These are phyloP conservation scores for Periconia digitata DNA, from an alignment of 2,329 filamentous ascomycete species.

Conservation along the genomic window DNA sequence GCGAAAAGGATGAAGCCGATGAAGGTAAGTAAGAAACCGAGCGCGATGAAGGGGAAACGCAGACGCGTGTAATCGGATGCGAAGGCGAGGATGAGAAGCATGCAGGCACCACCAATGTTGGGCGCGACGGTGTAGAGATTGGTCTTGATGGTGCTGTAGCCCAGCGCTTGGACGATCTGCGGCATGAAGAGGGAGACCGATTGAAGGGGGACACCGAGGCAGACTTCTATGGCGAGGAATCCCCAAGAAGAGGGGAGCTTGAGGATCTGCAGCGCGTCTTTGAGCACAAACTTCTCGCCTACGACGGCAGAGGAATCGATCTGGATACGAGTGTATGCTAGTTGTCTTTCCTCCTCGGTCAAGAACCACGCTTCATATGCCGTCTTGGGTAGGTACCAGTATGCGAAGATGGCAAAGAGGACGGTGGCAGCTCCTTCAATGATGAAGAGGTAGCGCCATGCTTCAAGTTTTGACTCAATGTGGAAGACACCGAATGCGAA, in stretches of 20 bases:
- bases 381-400: slow-evolving; percentile 67
- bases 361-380: slow-evolving; percentile 68
- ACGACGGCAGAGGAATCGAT: slow-evolving; percentile 70
- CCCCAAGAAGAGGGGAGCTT: slow-evolving; percentile 56
- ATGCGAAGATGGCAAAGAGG: slow-evolving; percentile 63
- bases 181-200: slow-evolving; percentile 61
- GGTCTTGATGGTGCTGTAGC: slow-evolving; percentile 62
- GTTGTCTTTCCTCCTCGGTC: slow-evolving; percentile 63
- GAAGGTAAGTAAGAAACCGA: slow-evolving; percentile 74
- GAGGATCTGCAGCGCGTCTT: slow-evolving; percentile 56
- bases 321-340: slow-evolving; percentile 74
- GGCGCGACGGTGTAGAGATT: slow-evolving; percentile 83
- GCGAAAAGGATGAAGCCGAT: slow-evolving; percentile 79
- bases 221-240: slow-evolving; percentile 60
- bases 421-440: slow-evolving; percentile 63
- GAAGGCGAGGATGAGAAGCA: slow-evolving; percentile 73
- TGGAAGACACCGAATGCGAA: slow-evolving; percentile 65
- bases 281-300: slow-evolving; percentile 57
- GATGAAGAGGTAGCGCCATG: slow-evolving; percentile 69
- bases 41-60: slow-evolving; percentile 72
- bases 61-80: slow-evolving; percentile 66
- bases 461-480: slow-evolving; percentile 53
- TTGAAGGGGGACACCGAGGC: slow-evolving; percentile 61
- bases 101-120: slow-evolving; percentile 71
- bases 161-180: slow-evolving; percentile 57